Conservation (phyloP, 169 alveolate genomes). For the Cyclospora cayetanensis region DNA sequence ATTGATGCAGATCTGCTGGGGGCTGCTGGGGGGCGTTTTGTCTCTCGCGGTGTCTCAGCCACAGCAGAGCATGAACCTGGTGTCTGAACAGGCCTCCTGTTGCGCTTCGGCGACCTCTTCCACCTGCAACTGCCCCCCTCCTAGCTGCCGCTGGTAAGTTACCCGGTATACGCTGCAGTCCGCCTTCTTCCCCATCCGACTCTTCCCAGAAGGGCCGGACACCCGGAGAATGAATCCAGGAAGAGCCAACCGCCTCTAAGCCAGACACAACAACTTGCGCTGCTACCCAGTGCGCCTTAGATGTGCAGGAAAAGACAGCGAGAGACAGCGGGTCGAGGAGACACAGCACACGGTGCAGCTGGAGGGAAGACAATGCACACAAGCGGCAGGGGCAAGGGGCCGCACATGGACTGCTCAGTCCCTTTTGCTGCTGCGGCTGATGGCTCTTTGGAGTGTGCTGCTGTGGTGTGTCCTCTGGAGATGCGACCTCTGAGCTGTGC, state of each 20-base stretch:
- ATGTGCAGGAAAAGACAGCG: background rate
- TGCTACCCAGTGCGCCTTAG: conserved; percentile 19
- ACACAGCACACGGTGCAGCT: conserved; percentile 2
- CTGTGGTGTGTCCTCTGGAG: background rate
- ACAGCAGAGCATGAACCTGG: conserved; percentile 60
- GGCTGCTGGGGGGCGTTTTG: background rate
- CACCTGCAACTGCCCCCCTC: background rate
- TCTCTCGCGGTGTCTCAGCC: conserved; percentile 69
- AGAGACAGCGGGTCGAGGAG: background rate
- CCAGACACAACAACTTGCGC: conserved; percentile 32
- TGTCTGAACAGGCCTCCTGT: conserved; percentile 47
- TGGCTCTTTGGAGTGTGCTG: background rate
- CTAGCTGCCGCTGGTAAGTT: background rate
- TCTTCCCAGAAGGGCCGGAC: background rate
- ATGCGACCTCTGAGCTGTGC: background rate
- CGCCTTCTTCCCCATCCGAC: background rate
- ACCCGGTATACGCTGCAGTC: background rate
- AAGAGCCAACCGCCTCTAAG: conserved; percentile 3
- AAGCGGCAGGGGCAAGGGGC: background rate
- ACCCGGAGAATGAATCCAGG: conserved; percentile 28
- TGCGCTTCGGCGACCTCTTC: background rate
- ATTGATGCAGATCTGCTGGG: background rate
- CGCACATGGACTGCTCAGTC: background rate
- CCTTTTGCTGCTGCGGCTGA: background rate
- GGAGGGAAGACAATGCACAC: background rate